Evolutionary conservation across 164 flowering plant genomes (phyloP).

Genomic region (Vitis rotundifolia): DNA sequence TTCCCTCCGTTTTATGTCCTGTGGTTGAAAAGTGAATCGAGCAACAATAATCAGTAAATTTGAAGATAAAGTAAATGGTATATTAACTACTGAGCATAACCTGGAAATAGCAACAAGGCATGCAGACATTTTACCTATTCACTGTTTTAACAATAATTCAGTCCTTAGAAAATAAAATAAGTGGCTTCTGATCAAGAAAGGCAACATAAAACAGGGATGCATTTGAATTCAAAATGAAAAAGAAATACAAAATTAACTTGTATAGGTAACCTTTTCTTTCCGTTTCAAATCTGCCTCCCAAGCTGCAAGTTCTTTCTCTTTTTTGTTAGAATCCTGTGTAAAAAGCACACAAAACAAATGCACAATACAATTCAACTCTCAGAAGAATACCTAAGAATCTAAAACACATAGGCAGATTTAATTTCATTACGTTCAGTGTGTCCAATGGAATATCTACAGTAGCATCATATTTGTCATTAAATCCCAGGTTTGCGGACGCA

Average conservation of each 20-base stretch:
- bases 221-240: not conserved
- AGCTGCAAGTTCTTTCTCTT: conserved; percentile 62
- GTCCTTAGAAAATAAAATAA: no score
- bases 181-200: no score
- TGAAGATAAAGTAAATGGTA: not conserved
- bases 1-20: conserved; percentile 94
- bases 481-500: conserved; percentile 49
- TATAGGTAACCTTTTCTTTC: conserved; percentile 60
- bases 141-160: no score
- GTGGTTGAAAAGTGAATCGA: conserved; percentile 8
- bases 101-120: not conserved
- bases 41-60: not conserved
- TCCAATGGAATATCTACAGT: conserved; percentile 90
- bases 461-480: conserved; percentile 76
- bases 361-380: not conserved
- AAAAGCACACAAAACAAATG: not conserved
- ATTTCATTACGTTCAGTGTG: conserved; percentile 51
- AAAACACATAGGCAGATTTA: not conserved
- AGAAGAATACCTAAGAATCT: not conserved
- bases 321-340: conserved; percentile 53
- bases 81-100: no score
- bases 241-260: conserved; percentile 5
- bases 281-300: conserved; percentile 92
- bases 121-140: no score
- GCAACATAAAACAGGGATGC: not conserved